Base-by-base conservation (phyloP, 257 asterid genomes). In the Agastache rugosa region DNA sequence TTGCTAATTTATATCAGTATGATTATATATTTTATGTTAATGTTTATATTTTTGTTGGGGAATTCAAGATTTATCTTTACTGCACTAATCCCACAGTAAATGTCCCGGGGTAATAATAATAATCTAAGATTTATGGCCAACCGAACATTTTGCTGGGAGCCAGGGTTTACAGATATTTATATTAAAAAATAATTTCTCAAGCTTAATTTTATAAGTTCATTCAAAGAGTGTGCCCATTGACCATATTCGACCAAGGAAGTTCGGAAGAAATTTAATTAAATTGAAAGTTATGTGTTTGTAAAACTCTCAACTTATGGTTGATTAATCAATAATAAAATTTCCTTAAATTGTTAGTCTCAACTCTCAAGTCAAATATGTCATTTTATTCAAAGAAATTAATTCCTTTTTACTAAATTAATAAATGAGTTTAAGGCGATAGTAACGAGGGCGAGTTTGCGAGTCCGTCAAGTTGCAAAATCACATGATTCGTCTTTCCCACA, bases 141-240 rank as follows among this genome's bases (percentile, higher is more conserved):
- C n/a, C 8, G 4, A 12, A 55, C 3, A 9, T 22, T 22, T 11
- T 56, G 37, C 3, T 11, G 19, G 63, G 9, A 35, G 41, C 42
- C 11, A 37, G 11, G 11, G 39, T n/a, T 5, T 11, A 8, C 34
- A 23, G 2, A 56, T 47, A 25, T 23, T 9, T 10, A 47, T 23
- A 16, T 15, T 15, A 8, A 16, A 16, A 10, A 2, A 2, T 15
- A 35, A 54, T 37, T 53, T 31, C 1, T 8, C 20, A 19, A 17
- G 22, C 15, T 54, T 39, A 35, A 55, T 54, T 53, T 55, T 3
- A 10, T 37, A 45, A 25, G 4, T 9, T 75, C 79, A 59, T 59
- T 75, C 74, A 66, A 75, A 71, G 77, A 64, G 81, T 65, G 70
- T 66, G 70, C 42, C 22, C 42, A 72, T 65, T 78, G 82, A 78